These are phyloP conservation scores for Eucalyptus fibrosa DNA, from an alignment of 345 rosid species.

Conservation along the genomic window DNA sequence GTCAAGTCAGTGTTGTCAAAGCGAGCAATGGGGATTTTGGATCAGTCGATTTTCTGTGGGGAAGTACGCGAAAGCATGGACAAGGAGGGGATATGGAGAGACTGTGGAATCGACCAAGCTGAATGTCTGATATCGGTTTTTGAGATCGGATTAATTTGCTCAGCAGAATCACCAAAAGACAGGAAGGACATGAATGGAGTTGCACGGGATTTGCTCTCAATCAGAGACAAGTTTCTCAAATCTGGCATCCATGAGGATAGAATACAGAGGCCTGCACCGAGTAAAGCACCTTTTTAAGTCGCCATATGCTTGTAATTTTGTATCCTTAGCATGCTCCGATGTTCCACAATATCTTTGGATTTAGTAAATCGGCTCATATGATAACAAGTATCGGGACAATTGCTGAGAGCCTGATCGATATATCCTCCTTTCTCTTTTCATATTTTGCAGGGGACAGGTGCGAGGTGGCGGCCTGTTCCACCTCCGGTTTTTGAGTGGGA, in stretches of 20 bases:
- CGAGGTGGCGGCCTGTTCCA: neutral
- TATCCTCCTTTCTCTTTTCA: neutral
- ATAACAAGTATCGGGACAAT: neutral
- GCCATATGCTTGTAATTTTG: neutral
- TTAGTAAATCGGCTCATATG: neutral
- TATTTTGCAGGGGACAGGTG: neutral
- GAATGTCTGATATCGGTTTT: no score
- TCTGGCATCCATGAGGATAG: neutral
- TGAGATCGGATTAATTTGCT: neutral
- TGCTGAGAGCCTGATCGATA: neutral
- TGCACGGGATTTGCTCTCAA: neutral
- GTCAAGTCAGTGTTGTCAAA: neutral
- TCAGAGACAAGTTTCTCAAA: neutral
- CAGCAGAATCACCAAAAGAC: neutral
- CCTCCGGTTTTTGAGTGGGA: neutral
- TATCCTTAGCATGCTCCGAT: neutral
- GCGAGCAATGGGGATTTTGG: neutral
- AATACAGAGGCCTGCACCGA: neutral
- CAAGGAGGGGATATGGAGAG: no score
- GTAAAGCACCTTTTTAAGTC: neutral
- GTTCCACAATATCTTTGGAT: neutral
- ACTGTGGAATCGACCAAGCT: no score
- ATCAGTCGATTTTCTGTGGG: no score
- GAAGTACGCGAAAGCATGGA: no score
- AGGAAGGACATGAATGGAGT: neutral